Evolutionary conservation across 2,329 filamentous ascomycete species (phyloP).

Genomic region (Arthrocladium fulminans): DNA sequence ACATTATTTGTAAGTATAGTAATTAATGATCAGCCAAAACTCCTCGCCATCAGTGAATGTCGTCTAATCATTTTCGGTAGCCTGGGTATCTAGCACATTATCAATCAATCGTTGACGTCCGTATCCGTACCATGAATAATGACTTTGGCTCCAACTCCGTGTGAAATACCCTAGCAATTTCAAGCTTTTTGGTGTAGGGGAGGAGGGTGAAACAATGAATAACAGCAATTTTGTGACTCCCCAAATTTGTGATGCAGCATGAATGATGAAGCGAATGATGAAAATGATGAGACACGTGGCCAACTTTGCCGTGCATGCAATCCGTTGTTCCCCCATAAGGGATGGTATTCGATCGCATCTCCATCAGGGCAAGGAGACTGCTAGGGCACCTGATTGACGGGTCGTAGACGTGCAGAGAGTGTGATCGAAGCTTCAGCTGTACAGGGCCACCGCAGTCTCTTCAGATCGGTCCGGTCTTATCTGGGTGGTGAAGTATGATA

Average conservation of each 20-base stretch:
- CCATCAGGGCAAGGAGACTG: too few species aligned
- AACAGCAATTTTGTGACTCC: background rate
- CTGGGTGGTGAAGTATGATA: slow-evolving; percentile 21
- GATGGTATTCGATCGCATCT: too few species aligned
- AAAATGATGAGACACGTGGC: background rate
- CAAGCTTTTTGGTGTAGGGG: background rate
- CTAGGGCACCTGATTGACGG: too few species aligned
- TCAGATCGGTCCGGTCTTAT: slow-evolving; percentile 3
- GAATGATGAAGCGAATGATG: slow-evolving; percentile 1
- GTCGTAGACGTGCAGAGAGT: too few species aligned
- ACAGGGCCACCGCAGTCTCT: background rate
- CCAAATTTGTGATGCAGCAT: background rate
- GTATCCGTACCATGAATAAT: background rate
- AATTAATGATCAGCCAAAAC: background rate
- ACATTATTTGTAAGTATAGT: slow-evolving; percentile 1
- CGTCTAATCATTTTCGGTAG: slow-evolving; percentile 4
- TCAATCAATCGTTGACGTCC: background rate
- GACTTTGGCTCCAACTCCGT: background rate
- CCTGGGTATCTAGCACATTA: slow-evolving; percentile 6
- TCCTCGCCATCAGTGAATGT: slow-evolving; percentile 7
- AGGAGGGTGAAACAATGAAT: background rate
- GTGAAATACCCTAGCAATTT: background rate
- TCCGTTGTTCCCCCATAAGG: too few species aligned
- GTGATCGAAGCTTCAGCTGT: too few species aligned
- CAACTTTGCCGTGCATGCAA: too few species aligned